A percentile compares a stretch with the other conserved stretches of the same genome.
These are phyloP conservation scores for Cryptococcus sp. DNA, from an alignment of 1,284 basidiomycete species.

Conservation along the genomic window DNA sequence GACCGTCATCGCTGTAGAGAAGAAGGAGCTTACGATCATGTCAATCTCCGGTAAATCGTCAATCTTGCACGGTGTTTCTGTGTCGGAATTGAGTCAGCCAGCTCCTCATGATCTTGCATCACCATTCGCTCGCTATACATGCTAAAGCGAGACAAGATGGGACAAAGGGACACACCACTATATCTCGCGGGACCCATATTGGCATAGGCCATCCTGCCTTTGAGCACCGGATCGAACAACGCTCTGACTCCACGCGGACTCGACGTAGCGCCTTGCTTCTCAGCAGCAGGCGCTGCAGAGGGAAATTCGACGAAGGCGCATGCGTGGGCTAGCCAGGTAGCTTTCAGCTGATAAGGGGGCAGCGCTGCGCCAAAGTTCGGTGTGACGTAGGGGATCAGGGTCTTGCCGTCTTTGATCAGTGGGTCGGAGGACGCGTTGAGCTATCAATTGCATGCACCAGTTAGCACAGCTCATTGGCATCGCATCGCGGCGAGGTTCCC, in stretches of 20 bases:
- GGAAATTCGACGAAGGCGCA: conserved; percentile 70
- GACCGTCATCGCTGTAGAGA: conserved; percentile 5
- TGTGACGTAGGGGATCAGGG: conserved; percentile 30
- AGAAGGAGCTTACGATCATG: conserved; percentile 60
- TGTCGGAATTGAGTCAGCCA: neutral
- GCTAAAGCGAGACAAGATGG: conserved; percentile 14
- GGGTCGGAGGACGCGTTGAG: conserved; percentile 14
- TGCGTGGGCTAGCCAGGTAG: conserved; percentile 73
- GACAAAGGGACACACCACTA: conserved; percentile 55
- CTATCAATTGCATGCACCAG: too few species aligned
- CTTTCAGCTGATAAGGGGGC: conserved; percentile 56
- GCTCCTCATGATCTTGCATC: too few species aligned
- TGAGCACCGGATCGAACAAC: conserved; percentile 72
- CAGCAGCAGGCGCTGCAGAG: conserved; percentile 15
- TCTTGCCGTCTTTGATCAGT: conserved; percentile 17
- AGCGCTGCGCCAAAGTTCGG: conserved; percentile 33
- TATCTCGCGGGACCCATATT: conserved; percentile 61
- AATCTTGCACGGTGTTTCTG: conserved; percentile 62
- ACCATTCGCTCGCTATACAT: neutral
- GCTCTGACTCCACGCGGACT: conserved; percentile 61
- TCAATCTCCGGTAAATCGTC: conserved; percentile 67
- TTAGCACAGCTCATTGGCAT: too few species aligned
- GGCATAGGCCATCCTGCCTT: conserved; percentile 64
- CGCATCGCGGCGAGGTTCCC: too few species aligned
- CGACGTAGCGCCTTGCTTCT: conserved; percentile 22